Base-by-base conservation (phyloP, 768 basidiomycete species). In the Neoboletus magnificus region DNA sequence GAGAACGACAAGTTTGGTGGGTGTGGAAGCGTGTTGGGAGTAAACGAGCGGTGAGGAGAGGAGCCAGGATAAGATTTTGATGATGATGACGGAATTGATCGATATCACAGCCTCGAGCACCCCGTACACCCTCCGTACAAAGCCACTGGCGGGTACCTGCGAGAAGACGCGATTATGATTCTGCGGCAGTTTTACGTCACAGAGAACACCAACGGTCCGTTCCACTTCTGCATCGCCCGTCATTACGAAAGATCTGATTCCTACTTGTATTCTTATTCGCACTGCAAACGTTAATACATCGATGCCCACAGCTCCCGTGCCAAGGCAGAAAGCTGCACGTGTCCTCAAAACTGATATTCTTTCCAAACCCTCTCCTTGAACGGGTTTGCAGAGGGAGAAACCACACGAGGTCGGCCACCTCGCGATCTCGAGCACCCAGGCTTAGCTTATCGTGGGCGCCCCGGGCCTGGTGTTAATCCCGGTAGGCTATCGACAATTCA, bases 1-100 rank as follows among this genome's bases (percentile, higher is more conserved):
- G 89, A 82, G 22, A 99, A 99, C 70, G 96, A 97, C 59, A 81
- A 94, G 56, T 98, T 99, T 62, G 96, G 97, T 10, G 97, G 97
- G 4, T 96, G 93, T 71, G 96, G 92, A 40, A 95, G 94, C 63
- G 95, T 99, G 7, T 75, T 97, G 45, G 86, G 89, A 27, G 91
- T 98, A 13, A 95, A 97, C 66, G 75, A 80, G 60, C 73, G 73
- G 94, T 92, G 41, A 59, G 80, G 20, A 75, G 16, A 16, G 16
- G 16, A 40, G 12, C 4, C 25, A 20, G n/a, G 46, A 52, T 13
- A 47, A 9, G 29, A 36, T 40, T n/a, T 11, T 8, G 15, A 36
- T 45, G n/a, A 36, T 45, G n/a, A 33, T 42, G 12, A 29, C 8
- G 11, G 13, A 35, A 47, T 27, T 54, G 48, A 58, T 53, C 39